These are phyloP conservation scores for bread wheat (Triticum aestivum) DNA, from an alignment of 176 grass and related monocot species.

Conservation along the genomic window DNA sequence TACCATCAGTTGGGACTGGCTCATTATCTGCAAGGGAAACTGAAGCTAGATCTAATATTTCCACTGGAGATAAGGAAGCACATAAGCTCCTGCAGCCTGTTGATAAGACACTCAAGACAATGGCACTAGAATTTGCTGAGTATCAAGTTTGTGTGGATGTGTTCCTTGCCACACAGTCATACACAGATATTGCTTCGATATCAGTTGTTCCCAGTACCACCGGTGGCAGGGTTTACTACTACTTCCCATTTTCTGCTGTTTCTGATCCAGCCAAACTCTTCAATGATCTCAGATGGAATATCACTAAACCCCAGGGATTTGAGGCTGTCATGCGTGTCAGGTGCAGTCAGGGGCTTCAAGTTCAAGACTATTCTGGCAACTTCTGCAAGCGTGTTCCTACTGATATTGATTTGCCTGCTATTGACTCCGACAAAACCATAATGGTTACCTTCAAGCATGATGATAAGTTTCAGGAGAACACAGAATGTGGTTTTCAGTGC, in stretches of 20 bases:
- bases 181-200: conserved; percentile 73
- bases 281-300: conserved; percentile 95
- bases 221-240: conserved; percentile 81
- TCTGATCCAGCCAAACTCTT: conserved; percentile 89
- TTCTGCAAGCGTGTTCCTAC: conserved; percentile 90
- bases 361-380: conserved; percentile 86
- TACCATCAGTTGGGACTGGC: conserved; percentile 62
- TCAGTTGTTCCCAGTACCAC: conserved; percentile 65
- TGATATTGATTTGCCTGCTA: conserved; percentile 89
- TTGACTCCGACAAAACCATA: conserved; percentile 83
- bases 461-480: conserved; percentile 85
- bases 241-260: conserved; percentile 89
- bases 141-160: conserved; percentile 89
- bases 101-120: conserved; percentile 76
- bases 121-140: conserved; percentile 85
- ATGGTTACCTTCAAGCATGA: conserved; percentile 92
- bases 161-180: conserved; percentile 70
- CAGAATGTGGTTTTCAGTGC: conserved; percentile 85
- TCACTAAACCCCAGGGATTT: conserved; percentile 92
- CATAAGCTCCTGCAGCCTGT: conserved; percentile 76
- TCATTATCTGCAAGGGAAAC: conserved; percentile 70
- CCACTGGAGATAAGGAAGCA: conserved; percentile 71
- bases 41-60: conserved; percentile 65
- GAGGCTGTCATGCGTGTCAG: conserved; percentile 97
- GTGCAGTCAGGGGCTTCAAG: conserved; percentile 86